phyloP scores from a whole-genome alignment of 2,329 filamentous ascomycete species.

The Blastomyces parvus region DNA sequence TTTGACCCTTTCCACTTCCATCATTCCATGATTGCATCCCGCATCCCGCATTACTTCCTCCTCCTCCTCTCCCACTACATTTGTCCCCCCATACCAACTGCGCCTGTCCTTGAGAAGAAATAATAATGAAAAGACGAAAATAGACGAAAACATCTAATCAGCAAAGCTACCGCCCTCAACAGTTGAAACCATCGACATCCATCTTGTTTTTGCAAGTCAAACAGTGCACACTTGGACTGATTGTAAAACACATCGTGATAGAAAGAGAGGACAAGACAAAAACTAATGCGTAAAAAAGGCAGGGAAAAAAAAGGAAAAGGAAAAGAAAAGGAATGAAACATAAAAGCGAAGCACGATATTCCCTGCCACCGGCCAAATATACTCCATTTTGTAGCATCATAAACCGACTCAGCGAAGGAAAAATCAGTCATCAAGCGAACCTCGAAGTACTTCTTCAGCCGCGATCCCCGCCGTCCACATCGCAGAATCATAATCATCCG shows the following conservation, averaged over 20 bases:
- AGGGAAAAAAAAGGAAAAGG: neutral
- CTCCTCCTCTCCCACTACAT: neutral
- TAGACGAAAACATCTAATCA: neutral
- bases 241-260: neutral
- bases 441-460: conserved; percentile 15
- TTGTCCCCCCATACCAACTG: neutral
- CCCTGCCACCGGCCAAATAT: neutral
- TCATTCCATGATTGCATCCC: neutral
- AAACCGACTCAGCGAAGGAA: neutral
- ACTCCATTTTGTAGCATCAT: neutral
- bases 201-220: neutral
- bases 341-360: neutral
- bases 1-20: neutral
- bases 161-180: neutral
- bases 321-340: neutral
- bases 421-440: conserved; percentile 9
- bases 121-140: neutral
- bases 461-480: conserved; percentile 17
- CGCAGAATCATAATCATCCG: conserved; percentile 15
- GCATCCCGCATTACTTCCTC: neutral
- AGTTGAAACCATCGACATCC: neutral
- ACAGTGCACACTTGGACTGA: neutral
- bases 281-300: neutral
- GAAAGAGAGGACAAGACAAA: neutral
- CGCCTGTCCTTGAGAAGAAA: neutral